Percentiles rank a stretch among this genome's conserved stretches.
phyloP scores from a whole-genome alignment of 257 asterid genomes.

The Fraxinus excelsior region DNA sequence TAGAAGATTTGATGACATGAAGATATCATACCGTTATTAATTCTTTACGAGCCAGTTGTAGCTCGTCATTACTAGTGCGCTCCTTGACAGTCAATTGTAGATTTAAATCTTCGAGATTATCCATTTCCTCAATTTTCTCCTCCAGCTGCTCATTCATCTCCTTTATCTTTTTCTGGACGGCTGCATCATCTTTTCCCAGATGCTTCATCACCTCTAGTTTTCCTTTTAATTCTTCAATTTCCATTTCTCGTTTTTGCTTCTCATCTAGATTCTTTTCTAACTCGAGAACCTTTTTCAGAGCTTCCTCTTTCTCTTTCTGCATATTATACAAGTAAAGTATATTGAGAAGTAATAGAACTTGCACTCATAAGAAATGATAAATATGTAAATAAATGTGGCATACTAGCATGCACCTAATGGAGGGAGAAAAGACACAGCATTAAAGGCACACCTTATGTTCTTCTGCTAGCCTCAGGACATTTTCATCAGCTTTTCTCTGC shows the following conservation, averaged over 20 bases:
- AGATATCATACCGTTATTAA: constrained; percentile 49
- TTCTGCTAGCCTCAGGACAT: constrained; percentile 78
- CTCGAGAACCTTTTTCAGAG: constrained; percentile 55
- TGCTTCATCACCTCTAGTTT: constrained; percentile 62
- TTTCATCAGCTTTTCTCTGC: constrained; percentile 74
- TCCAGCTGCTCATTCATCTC: constrained; percentile 46
- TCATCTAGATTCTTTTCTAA: constrained; percentile 53
- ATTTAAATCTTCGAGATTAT: constrained; percentile 37
- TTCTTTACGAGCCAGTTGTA: constrained; percentile 58
- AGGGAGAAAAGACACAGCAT: constrained; percentile 14
- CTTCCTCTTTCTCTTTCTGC: constrained; percentile 76
- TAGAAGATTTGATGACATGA: not conserved
- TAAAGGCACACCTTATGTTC: constrained; percentile 64
- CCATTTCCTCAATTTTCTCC: constrained; percentile 45
- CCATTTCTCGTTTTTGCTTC: constrained; percentile 62
- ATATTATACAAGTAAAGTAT: constrained; percentile 18
- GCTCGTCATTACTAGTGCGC: constrained; percentile 61
- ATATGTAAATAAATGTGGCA: constrained; percentile 10
- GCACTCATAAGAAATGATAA: not conserved
- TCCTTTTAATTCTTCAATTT: constrained; percentile 54
- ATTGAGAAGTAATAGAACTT: constrained; percentile 14
- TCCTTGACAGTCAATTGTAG: constrained; percentile 47
- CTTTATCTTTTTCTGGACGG: constrained; percentile 44
- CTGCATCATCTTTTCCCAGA: constrained; percentile 57
- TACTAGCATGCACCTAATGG: constrained; percentile 7